phyloP scores from a whole-genome alignment of 352 stramenopile species.

The Pythium diclinum region DNA sequence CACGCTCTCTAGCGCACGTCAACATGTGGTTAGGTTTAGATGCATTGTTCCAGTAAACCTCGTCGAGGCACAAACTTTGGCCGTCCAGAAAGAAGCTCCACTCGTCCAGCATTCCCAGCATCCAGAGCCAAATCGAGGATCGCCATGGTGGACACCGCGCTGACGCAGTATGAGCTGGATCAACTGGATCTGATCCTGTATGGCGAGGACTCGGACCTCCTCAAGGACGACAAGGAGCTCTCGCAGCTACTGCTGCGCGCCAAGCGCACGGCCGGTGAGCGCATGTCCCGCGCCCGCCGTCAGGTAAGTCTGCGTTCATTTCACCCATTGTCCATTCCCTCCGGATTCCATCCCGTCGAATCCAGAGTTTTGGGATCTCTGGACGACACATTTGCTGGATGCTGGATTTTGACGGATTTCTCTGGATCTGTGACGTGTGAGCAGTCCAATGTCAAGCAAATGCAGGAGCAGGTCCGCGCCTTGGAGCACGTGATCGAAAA shows the following conservation, averaged over 20 bases:
- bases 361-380: neutral
- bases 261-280: conserved; percentile 22
- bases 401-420: neutral
- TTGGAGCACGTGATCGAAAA: conserved; percentile 23
- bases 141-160: conserved; percentile 8
- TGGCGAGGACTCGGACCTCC: conserved; percentile 8
- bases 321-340: neutral
- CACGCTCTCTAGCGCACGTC: neutral
- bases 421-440: conserved; percentile 9
- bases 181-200: conserved; percentile 24
- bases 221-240: conserved; percentile 21
- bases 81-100: neutral
- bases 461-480: conserved; percentile 23
- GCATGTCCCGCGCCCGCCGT: conserved; percentile 18
- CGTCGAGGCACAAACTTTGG: neutral
- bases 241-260: conserved; percentile 20
- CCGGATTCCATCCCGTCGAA: neutral
- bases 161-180: conserved; percentile 21
- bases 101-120: neutral
- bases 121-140: neutral
- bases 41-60: neutral
- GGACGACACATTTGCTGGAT: neutral
- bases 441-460: conserved; percentile 22
- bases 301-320: conserved; percentile 14
- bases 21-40: neutral